Evolutionary conservation across 257 asterid genomes (phyloP).

Genomic region (Linderniella brevidens): DNA sequence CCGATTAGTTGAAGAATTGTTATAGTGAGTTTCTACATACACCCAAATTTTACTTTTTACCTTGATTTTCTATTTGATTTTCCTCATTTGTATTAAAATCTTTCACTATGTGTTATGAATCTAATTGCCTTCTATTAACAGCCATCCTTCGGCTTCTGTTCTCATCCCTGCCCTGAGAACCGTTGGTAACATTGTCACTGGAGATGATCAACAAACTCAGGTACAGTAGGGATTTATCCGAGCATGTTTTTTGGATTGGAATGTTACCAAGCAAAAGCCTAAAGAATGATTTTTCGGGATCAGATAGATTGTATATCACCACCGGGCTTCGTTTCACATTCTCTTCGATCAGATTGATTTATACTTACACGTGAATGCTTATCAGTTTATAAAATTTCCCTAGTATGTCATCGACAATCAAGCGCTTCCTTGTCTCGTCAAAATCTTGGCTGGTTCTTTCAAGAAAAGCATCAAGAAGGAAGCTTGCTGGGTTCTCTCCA

Average conservation of each 20-base stretch:
- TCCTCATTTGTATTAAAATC: not conserved
- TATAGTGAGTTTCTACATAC: slow-evolving; percentile 45
- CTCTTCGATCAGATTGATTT: too few relatives aligned
- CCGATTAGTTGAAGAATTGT: slow-evolving; percentile 62
- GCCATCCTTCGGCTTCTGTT: slow-evolving; percentile 77
- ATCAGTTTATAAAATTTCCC: too few relatives aligned
- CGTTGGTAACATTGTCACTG: slow-evolving; percentile 88
- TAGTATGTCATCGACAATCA: slow-evolving; percentile 45
- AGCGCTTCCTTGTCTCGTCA: slow-evolving; percentile 38
- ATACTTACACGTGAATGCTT: too few relatives aligned
- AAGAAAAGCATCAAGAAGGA: slow-evolving; percentile 80
- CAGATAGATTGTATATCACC: not conserved
- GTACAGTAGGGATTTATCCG: slow-evolving; percentile 14
- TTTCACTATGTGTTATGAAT: not conserved
- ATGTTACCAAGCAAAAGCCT: not conserved
- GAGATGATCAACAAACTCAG: slow-evolving; percentile 92
- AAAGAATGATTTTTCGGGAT: not conserved
- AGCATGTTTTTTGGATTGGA: too few relatives aligned
- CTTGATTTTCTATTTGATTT: too few relatives aligned
- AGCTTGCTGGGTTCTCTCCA: slow-evolving; percentile 83
- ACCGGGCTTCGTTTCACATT: not conserved
- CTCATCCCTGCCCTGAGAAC: slow-evolving; percentile 85
- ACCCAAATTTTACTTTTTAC: not conserved
- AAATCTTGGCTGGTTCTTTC: slow-evolving; percentile 39
- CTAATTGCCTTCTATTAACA: slow-evolving; percentile 15